Evolutionary conservation across 176 grass and related monocot species (phyloP), one percentile per base, ranked within the genome.

Genomic region (Triticum monococcum): DNA sequence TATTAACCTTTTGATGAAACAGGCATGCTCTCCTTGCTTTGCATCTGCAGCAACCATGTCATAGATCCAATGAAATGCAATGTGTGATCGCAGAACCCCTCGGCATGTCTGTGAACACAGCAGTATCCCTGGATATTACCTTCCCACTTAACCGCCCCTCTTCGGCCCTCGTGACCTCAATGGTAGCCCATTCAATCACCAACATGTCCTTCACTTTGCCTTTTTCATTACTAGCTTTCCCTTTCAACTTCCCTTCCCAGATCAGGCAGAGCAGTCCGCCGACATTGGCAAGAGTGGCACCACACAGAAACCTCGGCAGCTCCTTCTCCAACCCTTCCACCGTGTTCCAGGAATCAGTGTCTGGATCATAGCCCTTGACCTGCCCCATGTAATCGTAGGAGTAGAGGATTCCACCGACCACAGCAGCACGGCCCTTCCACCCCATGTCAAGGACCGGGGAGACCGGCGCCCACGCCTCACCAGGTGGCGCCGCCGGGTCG

Each of bases 311-410:
- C 63, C 69, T 94, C 0, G 96, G 96, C 24, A 98, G 64, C 72
- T 95, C 78, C 74, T 76, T 91, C 72, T 91, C 93, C 54, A 98
- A 10, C 1, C 93, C 91, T 83, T 92, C 83, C 59, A 98, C 90
- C 0, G 75, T 81, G 68, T 71, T 94, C 96, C 96, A 98, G 46
- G 86, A 71, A 83, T 98, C 88, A 11, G 45, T 69, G 26, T 71
- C 81, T 5, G 79, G 79, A 36, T 95, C 90, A 74, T 98, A 98
- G 3, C 96, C 96, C 73, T 90, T 94, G 18, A 98, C 94, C 90
- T 94, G 89, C 12, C 96, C 93, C 73, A 95, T 36, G 86, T 88
- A 98, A 76, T 98, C 91, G 73, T 98, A 98, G 4, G 96, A 92
- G 64, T 95, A 98, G 13, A 98, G 89, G 45, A 98, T 91, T 16